Percentiles rank a stretch among this genome's conserved stretches.
These are phyloP conservation scores for Rosa lucieae DNA, from an alignment of 306 rosid genomes.

Conservation along the genomic window DNA sequence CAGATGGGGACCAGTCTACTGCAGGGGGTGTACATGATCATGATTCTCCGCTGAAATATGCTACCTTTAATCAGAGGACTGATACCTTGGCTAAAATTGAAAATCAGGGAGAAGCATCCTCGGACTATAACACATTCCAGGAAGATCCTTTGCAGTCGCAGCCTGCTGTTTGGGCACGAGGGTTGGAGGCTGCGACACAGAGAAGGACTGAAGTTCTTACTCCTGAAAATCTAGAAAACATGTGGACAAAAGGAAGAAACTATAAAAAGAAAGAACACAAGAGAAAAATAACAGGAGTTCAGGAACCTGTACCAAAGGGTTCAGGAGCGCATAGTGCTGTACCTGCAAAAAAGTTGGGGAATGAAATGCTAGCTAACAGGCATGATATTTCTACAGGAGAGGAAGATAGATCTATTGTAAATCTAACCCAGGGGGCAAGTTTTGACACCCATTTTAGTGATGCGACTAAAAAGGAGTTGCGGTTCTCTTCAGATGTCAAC, in stretches of 20 bases:
- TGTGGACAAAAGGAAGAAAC: slow-evolving; percentile 99
- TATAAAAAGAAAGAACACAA: slow-evolving; percentile 82
- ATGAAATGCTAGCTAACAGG: slow-evolving; percentile 41
- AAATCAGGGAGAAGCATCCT: slow-evolving; percentile 36
- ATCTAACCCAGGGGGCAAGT: slow-evolving; percentile 28
- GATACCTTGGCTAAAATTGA: slow-evolving; percentile 41
- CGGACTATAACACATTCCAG: slow-evolving; percentile 29
- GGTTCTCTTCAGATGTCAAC: slow-evolving; percentile 35
- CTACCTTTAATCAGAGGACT: slow-evolving; percentile 41
- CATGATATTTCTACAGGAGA: slow-evolving; percentile 37
- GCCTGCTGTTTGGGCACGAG: slow-evolving; percentile 80
- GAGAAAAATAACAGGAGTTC: slow-evolving; percentile 42
- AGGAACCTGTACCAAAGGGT: slow-evolving; percentile 45
- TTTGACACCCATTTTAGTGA: slow-evolving; percentile 43
- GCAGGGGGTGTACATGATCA: slow-evolving; percentile 41
- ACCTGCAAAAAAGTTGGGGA: slow-evolving; percentile 34
- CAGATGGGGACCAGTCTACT: slow-evolving; percentile 41
- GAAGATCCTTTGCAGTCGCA: slow-evolving; percentile 50
- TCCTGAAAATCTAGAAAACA: slow-evolving; percentile 98
- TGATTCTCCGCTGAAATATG: slow-evolving; percentile 47
- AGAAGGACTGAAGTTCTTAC: slow-evolving; percentile 91
- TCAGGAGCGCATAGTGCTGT: slow-evolving; percentile 33
- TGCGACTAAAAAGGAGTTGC: slow-evolving; percentile 35
- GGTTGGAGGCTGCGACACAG: slow-evolving; percentile 80
- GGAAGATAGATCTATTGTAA: slow-evolving; percentile 39